Evolutionary conservation across 2,329 filamentous ascomycete species (phyloP).

Genomic region (Sclerotinia spermophila): DNA sequence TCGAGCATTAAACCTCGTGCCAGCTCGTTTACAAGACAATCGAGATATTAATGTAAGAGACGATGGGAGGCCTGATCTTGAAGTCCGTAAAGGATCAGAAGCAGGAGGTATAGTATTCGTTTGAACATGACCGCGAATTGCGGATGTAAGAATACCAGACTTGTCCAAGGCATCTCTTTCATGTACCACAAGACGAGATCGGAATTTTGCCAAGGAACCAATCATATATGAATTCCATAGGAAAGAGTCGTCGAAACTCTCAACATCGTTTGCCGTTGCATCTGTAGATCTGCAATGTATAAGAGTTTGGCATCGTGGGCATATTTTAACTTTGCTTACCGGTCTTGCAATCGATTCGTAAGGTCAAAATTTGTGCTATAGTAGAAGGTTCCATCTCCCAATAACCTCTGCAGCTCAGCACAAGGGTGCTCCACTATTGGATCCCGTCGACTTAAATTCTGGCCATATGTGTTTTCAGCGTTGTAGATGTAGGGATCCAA

Average conservation of each 20-base stretch:
- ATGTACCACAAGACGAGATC: slow-evolving; percentile 69
- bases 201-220: slow-evolving; percentile 82
- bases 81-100: slow-evolving; percentile 64
- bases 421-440: slow-evolving; percentile 80
- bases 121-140: slow-evolving; percentile 87
- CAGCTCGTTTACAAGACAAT: slow-evolving; percentile 83
- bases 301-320: slow-evolving; percentile 8
- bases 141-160: slow-evolving; percentile 85
- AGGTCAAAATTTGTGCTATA: slow-evolving; percentile 98
- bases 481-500: slow-evolving; percentile 36
- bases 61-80: slow-evolving; percentile 70
- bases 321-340: slow-evolving; percentile 46
- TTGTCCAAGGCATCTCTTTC: slow-evolving; percentile 79
- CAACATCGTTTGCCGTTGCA: slow-evolving; percentile 77
- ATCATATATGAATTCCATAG: slow-evolving; percentile 99
- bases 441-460: slow-evolving; percentile 62
- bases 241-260: slow-evolving; percentile 88
- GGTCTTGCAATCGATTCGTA: slow-evolving; percentile 87
- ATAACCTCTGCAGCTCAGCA: slow-evolving; percentile 81
- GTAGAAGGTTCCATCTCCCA: slow-evolving; percentile 93
- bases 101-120: slow-evolving; percentile 81
- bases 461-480: slow-evolving; percentile 42
- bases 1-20: slow-evolving; percentile 93
- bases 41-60: slow-evolving; percentile 87
- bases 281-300: slow-evolving; percentile 61